Base-by-base conservation (phyloP, 1,284 basidiomycete species). In the Boletus semigastroideus region DNA sequence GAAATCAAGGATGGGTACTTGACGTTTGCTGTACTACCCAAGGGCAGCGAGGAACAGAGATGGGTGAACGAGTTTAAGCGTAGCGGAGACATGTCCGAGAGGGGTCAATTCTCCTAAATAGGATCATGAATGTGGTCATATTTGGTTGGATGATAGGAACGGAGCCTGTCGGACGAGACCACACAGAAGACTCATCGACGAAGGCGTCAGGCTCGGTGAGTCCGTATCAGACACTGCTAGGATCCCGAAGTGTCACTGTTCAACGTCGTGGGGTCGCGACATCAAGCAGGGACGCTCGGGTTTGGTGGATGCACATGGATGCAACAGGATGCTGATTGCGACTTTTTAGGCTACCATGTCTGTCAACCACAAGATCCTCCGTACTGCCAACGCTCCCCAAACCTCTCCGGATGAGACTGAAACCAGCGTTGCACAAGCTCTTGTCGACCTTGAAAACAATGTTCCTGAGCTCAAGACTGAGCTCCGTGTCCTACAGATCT, bases 391-490 rank as follows among this genome's bases (percentile, higher is more conserved):
- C 74, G 94, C 97, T 56, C 94, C 96, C 60, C 82, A 78, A 62
- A 90, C 89, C 46, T 69, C 92, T 59, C 93, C 96, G 59, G 88
- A 94, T 74, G 96, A 97, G 78, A 91, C 86, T 50, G 97, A 99
- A 82, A 87, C 82, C 64, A 83, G 77, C 68, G 91, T 99, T 72
- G 96, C 92, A 56, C 96, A 98, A 81, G 95, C 97, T 53, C 81
- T 99, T 65, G 76, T 99, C 65, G 97, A 99, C 82, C 86, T 99
- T 67, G 96, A 99, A 79, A 92, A 88, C 82, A 95, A 94, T 74
- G 95, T 98, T 56, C 91, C 95, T 58, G 97, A 99, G 76, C 88
- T 99, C 78, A 98, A 98, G 88, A 71, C 83, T 56, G 97, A 99
- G 80, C 87, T 99, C 58, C 87, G 94, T 54, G 86, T 90, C 60